Conservation (phyloP, 208 protist species). For the Trypanosomatidae sp. region DNA sequence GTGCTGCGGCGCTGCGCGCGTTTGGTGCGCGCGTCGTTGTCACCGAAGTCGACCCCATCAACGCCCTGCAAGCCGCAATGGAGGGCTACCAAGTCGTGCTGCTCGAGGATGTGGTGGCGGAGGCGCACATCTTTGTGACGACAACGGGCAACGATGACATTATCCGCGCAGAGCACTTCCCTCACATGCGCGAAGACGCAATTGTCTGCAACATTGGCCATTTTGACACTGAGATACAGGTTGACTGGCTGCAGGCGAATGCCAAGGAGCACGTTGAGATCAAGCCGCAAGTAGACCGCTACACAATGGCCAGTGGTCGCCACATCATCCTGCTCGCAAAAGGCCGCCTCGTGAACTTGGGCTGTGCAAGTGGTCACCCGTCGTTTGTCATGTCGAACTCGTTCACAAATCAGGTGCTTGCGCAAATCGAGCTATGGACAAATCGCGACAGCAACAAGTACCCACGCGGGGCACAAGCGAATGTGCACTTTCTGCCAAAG, state of each 20-base stretch:
- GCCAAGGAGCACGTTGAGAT: slow-evolving; percentile 93
- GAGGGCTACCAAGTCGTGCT: slow-evolving; percentile 94
- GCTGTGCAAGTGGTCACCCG: slow-evolving; percentile 99
- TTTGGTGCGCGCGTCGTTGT: slow-evolving; percentile 96
- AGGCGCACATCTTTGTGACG: slow-evolving; percentile 97
- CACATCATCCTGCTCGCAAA: slow-evolving; percentile 95
- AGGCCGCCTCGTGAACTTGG: slow-evolving; percentile 98
- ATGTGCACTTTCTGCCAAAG: slow-evolving; percentile 98
- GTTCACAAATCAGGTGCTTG: slow-evolving; percentile 99
- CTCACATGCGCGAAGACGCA: slow-evolving; percentile 97
- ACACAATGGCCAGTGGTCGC: slow-evolving; percentile 89
- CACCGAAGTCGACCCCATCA: slow-evolving; percentile 99
- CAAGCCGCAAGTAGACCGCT: slow-evolving; percentile 99
- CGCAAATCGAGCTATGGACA: slow-evolving; percentile 98
- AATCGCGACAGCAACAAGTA: slow-evolving; percentile 91
- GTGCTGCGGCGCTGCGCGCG: slow-evolving; percentile 90
- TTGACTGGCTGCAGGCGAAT: slow-evolving; percentile 88
- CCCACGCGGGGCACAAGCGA: slow-evolving; percentile 72
- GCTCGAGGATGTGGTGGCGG: slow-evolving; percentile 89
- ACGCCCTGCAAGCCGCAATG: slow-evolving; percentile 99
- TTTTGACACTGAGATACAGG: slow-evolving; percentile 99
- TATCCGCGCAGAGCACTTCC: slow-evolving; percentile 95
- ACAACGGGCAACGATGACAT: slow-evolving; percentile 98
- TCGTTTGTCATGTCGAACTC: slow-evolving; percentile 99
- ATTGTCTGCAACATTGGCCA: slow-evolving; percentile 99